These are phyloP conservation scores for Ogataea glucozyma DNA, from an alignment of 805 yeast species.

Conservation along the genomic window DNA sequence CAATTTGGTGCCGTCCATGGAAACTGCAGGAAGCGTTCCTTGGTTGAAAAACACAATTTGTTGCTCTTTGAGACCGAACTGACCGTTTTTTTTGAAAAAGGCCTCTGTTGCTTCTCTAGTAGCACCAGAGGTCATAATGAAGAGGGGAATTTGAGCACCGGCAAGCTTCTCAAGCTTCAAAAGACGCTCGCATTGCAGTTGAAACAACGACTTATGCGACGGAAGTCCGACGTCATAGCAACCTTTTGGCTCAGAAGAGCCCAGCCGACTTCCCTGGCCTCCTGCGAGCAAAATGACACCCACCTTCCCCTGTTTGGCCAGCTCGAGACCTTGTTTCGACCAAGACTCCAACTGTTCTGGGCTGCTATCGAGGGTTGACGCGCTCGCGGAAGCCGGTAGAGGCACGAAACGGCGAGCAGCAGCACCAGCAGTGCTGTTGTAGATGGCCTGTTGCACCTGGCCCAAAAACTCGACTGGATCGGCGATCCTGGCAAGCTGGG, in stretches of 20 bases:
- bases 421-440: constrained; percentile 31
- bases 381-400: constrained; percentile 56
- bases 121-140: constrained; percentile 93
- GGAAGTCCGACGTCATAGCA: constrained; percentile 88
- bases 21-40: constrained; percentile 91
- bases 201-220: constrained; percentile 80
- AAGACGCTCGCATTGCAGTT: constrained; percentile 89
- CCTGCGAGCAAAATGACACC: constrained; percentile 96
- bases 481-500: constrained; percentile 43
- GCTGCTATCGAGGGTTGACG: constrained; percentile 43
- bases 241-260: constrained; percentile 90
- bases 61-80: constrained; percentile 64
- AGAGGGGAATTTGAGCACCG: constrained; percentile 61
- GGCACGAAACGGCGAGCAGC: constrained; percentile 40
- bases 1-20: constrained; percentile 65
- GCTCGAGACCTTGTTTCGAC: constrained; percentile 56
- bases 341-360: constrained; percentile 34
- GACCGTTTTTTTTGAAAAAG: constrained; percentile 60
- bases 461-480: constrained; percentile 43
- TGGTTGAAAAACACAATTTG: constrained; percentile 87
- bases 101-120: constrained; percentile 74
- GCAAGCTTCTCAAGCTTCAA: constrained; percentile 57
- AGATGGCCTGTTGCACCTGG: constrained; percentile 49
- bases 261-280: constrained; percentile 96
- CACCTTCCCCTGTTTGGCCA: constrained; percentile 71